Conservation (phyloP, 2,329 filamentous ascomycete genomes). For the Trichoderma citrinoviride region DNA sequence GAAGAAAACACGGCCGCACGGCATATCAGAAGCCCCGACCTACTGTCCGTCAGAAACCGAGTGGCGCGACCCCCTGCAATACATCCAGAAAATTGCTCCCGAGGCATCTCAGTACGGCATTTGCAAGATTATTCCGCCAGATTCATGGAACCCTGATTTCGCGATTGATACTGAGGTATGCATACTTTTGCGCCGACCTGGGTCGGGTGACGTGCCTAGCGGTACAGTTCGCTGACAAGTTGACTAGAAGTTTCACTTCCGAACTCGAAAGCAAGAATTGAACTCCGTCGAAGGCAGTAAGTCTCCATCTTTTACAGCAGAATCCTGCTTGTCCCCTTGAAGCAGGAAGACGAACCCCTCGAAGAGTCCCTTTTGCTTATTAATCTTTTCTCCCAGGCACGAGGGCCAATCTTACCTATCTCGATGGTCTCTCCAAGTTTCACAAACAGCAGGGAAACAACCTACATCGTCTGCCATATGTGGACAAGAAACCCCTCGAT, state of each 20-base stretch:
- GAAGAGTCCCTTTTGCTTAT: conserved; percentile 34
- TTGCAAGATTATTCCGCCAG: conserved; percentile 92
- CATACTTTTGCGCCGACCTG: background rate
- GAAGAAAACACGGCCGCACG: conserved; percentile 76
- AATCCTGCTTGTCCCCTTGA: background rate
- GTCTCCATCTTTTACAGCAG: conserved; percentile 33
- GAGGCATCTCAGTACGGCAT: conserved; percentile 88
- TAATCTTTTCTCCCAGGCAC: conserved; percentile 59
- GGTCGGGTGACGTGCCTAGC: background rate
- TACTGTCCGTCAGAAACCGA: conserved; percentile 89
- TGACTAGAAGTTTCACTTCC: conserved; percentile 86
- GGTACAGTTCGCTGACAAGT: conserved; percentile 24
- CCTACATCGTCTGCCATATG: conserved; percentile 88
- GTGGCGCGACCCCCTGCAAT: conserved; percentile 90
- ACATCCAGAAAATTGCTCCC: conserved; percentile 85
- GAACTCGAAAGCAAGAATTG: conserved; percentile 91
- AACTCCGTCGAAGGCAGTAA: conserved; percentile 98
- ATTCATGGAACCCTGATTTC: conserved; percentile 90
- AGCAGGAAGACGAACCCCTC: background rate
- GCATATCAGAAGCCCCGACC: conserved; percentile 83
- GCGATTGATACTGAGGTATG: conserved; percentile 92
- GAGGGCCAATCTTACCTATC: conserved; percentile 90
- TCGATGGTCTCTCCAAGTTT: conserved; percentile 92
- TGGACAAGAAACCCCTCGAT: conserved; percentile 95
- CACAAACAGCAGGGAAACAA: conserved; percentile 96